A percentile compares a stretch with the other conserved stretches of the same genome.
Conservation (phyloP, 345 rosid genomes). For the Populus deltoides region DNA sequence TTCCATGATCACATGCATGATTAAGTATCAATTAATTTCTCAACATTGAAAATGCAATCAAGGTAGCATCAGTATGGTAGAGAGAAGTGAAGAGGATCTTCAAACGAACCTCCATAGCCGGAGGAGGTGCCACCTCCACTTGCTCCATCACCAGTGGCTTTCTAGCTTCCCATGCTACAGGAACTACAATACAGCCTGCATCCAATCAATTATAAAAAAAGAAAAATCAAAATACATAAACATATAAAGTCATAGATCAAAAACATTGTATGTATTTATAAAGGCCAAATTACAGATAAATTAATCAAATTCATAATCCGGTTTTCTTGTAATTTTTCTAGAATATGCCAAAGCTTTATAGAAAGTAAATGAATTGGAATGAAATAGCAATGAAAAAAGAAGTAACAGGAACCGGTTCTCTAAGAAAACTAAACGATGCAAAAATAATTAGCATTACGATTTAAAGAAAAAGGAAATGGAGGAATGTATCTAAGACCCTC, state of each 20-base stretch:
- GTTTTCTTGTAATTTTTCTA: background rate
- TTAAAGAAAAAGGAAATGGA: no score
- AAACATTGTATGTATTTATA: background rate
- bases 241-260: background rate
- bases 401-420: no score
- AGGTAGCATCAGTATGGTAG: constrained; percentile 43
- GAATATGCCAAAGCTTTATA: no score
- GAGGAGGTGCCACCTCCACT: constrained; percentile 56
- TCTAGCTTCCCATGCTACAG: constrained; percentile 57
- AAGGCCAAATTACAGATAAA: background rate
- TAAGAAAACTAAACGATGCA: no score
- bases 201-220: background rate
- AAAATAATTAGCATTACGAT: no score
- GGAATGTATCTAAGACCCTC: no score
- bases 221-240: background rate
- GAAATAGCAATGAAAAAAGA: no score
- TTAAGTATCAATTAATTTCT: background rate
- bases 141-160: constrained; percentile 50
- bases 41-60: background rate
- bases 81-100: constrained; percentile 38
- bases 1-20: background rate
- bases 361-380: no score
- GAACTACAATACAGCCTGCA: constrained; percentile 29
- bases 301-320: background rate
- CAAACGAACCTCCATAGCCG: constrained; percentile 40